Evolutionary conservation across 164 flowering plant species (phyloP).

Genomic region (Dillenia suffruticosa): DNA sequence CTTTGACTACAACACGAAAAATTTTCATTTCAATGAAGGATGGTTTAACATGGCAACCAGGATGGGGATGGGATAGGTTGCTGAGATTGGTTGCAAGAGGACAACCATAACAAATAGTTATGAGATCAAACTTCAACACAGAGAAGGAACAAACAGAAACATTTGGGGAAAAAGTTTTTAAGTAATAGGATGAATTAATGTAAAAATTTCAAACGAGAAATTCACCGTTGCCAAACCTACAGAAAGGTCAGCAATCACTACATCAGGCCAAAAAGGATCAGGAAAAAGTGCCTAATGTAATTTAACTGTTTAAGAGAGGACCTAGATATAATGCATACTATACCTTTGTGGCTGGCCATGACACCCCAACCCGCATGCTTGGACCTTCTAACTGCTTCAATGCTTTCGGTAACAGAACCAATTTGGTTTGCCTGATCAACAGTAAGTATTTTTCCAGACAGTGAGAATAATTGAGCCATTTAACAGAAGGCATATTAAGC

Average conservation of each 20-base stretch:
- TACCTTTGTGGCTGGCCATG: conserved; percentile 41
- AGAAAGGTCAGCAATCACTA: conserved; percentile 49
- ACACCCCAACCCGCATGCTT: conserved; percentile 45
- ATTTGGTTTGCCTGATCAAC: conserved; percentile 33
- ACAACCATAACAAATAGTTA: too few relatives aligned
- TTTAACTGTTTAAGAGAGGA: too few relatives aligned
- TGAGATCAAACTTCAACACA: too few relatives aligned
- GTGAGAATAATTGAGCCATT: not conserved
- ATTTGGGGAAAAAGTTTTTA: too few relatives aligned
- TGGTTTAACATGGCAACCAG: too few relatives aligned
- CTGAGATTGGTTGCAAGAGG: too few relatives aligned
- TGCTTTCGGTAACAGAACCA: conserved; percentile 41
- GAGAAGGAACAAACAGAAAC: too few relatives aligned
- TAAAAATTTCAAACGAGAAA: too few relatives aligned
- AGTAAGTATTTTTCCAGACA: not conserved
- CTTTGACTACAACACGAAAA: too few relatives aligned
- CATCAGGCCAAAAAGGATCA: conserved; percentile 2
- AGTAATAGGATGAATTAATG: too few relatives aligned
- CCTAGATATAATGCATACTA: not conserved
- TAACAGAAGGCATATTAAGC: not conserved
- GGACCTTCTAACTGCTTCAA: conserved; percentile 41
- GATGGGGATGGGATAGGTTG: too few relatives aligned
- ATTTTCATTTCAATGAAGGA: too few relatives aligned
- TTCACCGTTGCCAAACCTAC: conserved; percentile 46
- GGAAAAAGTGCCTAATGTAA: not conserved